phyloP scores from a whole-genome alignment of 1,284 basidiomycete genomes.

The Trametes versicolor region DNA sequence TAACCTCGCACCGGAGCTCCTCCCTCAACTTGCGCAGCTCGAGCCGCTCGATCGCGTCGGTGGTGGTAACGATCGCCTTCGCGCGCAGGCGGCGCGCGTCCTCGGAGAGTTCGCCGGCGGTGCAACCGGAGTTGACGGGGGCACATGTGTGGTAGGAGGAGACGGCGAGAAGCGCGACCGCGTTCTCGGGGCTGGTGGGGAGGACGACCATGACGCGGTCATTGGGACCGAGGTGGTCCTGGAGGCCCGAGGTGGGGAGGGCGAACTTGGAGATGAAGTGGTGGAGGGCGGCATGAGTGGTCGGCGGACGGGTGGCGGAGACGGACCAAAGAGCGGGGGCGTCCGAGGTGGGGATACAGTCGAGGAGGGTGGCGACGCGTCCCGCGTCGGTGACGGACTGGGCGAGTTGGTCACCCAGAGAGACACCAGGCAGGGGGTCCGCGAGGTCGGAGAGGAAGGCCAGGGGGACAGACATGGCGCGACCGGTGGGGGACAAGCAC shows the following conservation, averaged over 20 bases:
- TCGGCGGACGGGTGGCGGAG: conserved; percentile 25
- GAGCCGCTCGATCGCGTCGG: conserved; percentile 30
- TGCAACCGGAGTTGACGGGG: conserved; percentile 33
- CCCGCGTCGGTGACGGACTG: conserved; percentile 30
- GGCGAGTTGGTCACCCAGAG: conserved; percentile 33
- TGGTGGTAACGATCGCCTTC: conserved; percentile 34
- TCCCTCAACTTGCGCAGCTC: conserved; percentile 26
- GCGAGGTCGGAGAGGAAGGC: conserved; percentile 31
- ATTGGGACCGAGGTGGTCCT: conserved; percentile 25
- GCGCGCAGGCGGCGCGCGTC: conserved; percentile 31
- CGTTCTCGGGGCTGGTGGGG: conserved; percentile 35
- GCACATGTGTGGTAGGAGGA: conserved; percentile 34
- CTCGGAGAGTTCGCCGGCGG: conserved; percentile 31
- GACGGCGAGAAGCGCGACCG: conserved; percentile 32
- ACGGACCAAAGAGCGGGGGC: conserved; percentile 33
- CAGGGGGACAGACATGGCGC: conserved; percentile 32
- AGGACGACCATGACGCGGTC: conserved; percentile 35
- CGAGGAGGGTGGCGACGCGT: conserved; percentile 30
- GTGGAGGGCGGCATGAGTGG: conserved; percentile 30
- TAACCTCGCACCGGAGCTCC: conserved; percentile 38
- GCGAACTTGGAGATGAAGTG: conserved; percentile 30
- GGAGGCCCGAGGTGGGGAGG: conserved; percentile 32
- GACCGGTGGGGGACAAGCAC: conserved; percentile 13
- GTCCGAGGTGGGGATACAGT: conserved; percentile 30
- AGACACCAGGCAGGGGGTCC: conserved; percentile 20